Percentiles rank a stretch among this genome's conserved stretches.
Evolutionary conservation across 2,329 filamentous ascomycete species (phyloP).

Genomic region (Verticillium longisporum): DNA sequence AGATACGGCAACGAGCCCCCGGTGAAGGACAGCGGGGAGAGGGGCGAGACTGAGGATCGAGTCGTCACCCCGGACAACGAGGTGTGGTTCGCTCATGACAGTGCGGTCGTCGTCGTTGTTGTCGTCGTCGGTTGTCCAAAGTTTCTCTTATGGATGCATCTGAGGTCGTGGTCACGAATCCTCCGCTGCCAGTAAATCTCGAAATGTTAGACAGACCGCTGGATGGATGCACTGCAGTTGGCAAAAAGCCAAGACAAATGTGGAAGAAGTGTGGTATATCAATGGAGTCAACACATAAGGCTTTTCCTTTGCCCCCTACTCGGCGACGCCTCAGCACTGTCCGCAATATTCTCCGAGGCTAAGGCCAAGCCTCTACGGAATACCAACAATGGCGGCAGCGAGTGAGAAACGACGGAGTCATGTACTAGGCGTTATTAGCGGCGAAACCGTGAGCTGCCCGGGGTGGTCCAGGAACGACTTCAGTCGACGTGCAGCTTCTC

Average conservation of each 20-base stretch:
- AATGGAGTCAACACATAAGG: neutral
- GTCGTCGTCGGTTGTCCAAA: neutral
- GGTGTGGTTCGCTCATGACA: neutral
- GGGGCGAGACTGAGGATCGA: constrained; percentile 22
- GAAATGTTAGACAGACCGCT: neutral
- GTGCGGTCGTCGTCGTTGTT: neutral
- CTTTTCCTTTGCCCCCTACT: neutral
- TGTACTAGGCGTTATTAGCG: neutral
- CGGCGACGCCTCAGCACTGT: neutral
- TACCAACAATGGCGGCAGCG: neutral
- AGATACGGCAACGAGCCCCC: constrained; percentile 29
- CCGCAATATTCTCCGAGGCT: neutral
- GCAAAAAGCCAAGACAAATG: neutral
- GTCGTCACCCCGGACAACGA: constrained; percentile 17
- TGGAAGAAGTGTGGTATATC: neutral
- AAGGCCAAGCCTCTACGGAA: neutral
- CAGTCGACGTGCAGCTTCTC: neutral
- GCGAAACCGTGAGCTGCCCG: neutral
- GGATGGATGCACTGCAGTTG: neutral
- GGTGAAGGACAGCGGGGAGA: constrained; percentile 23
- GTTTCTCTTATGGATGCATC: neutral
- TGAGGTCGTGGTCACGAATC: neutral
- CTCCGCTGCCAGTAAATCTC: neutral
- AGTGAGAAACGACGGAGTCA: neutral
- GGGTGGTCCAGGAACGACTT: neutral